Evolutionary conservation across 306 rosid genomes (phyloP).

Genomic region (Alnus rubra): DNA sequence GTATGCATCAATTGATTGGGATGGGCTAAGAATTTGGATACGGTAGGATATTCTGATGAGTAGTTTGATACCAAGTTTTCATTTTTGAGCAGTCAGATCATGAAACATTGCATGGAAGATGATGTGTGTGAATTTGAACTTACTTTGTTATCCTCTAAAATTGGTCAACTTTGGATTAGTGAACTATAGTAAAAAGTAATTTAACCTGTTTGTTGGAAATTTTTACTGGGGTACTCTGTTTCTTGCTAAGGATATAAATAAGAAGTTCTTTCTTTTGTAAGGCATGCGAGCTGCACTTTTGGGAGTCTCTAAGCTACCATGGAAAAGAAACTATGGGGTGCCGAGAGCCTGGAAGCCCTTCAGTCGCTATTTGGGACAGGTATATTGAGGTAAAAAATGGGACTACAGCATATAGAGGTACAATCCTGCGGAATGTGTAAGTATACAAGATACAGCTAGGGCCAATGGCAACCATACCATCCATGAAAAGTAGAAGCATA

Average conservation of each 20-base stretch:
- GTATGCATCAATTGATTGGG: background rate
- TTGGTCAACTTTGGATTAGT: background rate
- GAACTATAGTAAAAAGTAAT: background rate
- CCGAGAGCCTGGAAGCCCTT: background rate
- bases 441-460: conserved; percentile 7
- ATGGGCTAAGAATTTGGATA: background rate
- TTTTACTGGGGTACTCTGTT: background rate
- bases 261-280: background rate
- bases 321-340: background rate
- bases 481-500: conserved; percentile 7
- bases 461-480: background rate
- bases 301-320: background rate
- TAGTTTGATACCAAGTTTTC: background rate
- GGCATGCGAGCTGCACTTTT: background rate
- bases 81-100: background rate
- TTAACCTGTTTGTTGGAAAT: background rate
- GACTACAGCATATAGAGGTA: background rate
- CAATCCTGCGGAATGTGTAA: background rate
- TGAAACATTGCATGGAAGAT: background rate
- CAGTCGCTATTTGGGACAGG: background rate
- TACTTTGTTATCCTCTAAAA: background rate
- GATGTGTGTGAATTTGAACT: background rate
- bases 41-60: background rate
- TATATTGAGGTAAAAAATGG: background rate
- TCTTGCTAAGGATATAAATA: background rate